Evolutionary conservation across 805 yeast species (phyloP).

Genomic region (Sugiyamaella floridensis): DNA sequence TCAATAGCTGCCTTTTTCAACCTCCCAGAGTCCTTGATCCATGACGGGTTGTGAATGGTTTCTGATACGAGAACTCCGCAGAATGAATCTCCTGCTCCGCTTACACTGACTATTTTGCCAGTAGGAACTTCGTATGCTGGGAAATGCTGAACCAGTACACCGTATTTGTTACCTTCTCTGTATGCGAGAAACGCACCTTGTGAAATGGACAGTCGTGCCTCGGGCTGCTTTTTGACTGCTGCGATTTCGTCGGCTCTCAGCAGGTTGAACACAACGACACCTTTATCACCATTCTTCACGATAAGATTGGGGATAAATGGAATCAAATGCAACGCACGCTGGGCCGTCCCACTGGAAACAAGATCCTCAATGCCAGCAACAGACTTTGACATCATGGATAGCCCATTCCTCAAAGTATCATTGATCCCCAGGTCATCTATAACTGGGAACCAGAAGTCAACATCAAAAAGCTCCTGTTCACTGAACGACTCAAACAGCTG

Average conservation of each 20-base stretch:
- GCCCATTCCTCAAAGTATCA: slow-evolving; percentile 39
- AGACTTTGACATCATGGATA: slow-evolving; percentile 31
- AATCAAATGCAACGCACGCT: slow-evolving; percentile 61
- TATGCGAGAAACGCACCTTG: neutral
- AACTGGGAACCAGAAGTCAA: slow-evolving; percentile 68
- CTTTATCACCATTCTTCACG: slow-evolving; percentile 61
- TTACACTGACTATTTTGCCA: slow-evolving; percentile 50
- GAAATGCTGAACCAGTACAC: slow-evolving; percentile 60
- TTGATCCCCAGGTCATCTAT: slow-evolving; percentile 54
- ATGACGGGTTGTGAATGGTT: slow-evolving; percentile 25
- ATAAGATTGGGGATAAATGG: slow-evolving; percentile 66
- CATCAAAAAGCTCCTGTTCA: slow-evolving; percentile 39
- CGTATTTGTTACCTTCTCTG: slow-evolving; percentile 24
- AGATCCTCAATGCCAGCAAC: slow-evolving; percentile 24
- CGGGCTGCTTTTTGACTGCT: neutral
- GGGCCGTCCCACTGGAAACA: slow-evolving; percentile 40
- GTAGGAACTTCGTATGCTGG: slow-evolving; percentile 36
- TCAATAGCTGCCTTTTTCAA: slow-evolving; percentile 25
- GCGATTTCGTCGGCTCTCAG: slow-evolving; percentile 16
- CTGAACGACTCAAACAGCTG: slow-evolving; percentile 47
- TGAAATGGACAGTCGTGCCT: neutral
- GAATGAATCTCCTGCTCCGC: slow-evolving; percentile 86
- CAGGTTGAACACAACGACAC: slow-evolving; percentile 44
- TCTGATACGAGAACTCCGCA: slow-evolving; percentile 55
- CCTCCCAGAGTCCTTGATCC: slow-evolving; percentile 30